Evolutionary conservation across 257 asterid species (phyloP).

Genomic region (Forsythia suspensa): DNA sequence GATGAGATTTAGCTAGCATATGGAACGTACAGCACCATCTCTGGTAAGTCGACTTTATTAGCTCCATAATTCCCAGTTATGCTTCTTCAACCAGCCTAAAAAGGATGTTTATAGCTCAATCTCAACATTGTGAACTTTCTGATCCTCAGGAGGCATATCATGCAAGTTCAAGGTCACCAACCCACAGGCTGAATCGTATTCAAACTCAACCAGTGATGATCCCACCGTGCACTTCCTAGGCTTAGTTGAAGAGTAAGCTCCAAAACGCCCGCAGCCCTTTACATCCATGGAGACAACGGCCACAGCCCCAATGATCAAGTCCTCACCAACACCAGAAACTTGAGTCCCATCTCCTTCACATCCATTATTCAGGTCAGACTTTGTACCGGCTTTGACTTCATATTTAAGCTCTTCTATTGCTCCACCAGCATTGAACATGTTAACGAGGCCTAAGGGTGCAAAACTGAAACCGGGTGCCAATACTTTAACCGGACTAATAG

Average conservation of each 20-base stretch:
- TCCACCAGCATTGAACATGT: conserved; percentile 87
- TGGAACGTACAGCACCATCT: not conserved
- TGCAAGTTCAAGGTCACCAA: conserved; percentile 42
- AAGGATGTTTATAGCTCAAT: conserved; percentile 35
- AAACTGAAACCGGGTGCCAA: conserved; percentile 59
- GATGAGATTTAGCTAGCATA: not conserved
- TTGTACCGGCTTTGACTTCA: conserved; percentile 32
- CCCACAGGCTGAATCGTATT: conserved; percentile 32
- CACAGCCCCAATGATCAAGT: conserved; percentile 27
- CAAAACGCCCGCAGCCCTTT: conserved; percentile 53
- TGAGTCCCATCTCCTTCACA: not conserved
- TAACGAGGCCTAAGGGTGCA: conserved; percentile 76
- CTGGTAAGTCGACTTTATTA: not conserved
- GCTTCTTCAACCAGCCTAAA: conserved; percentile 18
- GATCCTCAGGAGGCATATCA: conserved; percentile 43
- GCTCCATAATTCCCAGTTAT: conserved; percentile 17
- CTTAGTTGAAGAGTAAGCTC: conserved; percentile 51
- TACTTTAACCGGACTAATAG: conserved; percentile 61
- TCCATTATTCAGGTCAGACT: no score
- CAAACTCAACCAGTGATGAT: conserved; percentile 31
- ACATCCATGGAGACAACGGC: conserved; percentile 34
- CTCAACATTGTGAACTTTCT: conserved; percentile 42
- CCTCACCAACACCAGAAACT: conserved; percentile 24
- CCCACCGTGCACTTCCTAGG: conserved; percentile 44
- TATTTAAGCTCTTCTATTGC: conserved; percentile 68